These are phyloP conservation scores for Byssothecium circinans DNA, from an alignment of 2,329 filamentous ascomycete genomes.

Conservation along the genomic window DNA sequence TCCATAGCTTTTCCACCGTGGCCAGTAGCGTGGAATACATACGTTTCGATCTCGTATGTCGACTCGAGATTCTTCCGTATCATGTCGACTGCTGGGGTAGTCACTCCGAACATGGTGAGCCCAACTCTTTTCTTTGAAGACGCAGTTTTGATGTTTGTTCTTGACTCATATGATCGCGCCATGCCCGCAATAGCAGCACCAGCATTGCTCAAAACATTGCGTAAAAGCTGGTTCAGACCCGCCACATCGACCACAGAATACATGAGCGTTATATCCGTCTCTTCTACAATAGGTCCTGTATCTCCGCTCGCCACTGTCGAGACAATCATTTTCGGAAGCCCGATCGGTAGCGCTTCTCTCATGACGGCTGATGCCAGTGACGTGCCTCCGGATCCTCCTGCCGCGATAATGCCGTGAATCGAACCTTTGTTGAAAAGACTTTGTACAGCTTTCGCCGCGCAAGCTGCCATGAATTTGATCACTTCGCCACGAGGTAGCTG, in stretches of 20 bases:
- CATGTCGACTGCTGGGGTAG: slow-evolving; percentile 64
- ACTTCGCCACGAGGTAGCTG: slow-evolving; percentile 56
- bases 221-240: slow-evolving; percentile 63
- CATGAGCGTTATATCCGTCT: slow-evolving; percentile 70
- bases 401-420: slow-evolving; percentile 61
- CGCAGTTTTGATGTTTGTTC: neutral
- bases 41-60: slow-evolving; percentile 55
- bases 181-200: slow-evolving; percentile 64
- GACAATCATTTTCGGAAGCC: slow-evolving; percentile 70
- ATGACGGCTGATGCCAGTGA: slow-evolving; percentile 63
- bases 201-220: slow-evolving; percentile 63
- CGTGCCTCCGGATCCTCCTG: slow-evolving; percentile 66
- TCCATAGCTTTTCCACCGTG: slow-evolving; percentile 71
- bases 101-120: slow-evolving; percentile 76
- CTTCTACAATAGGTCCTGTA: slow-evolving; percentile 64
- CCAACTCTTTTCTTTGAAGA: slow-evolving; percentile 55
- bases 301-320: slow-evolving; percentile 71
- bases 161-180: slow-evolving; percentile 49
- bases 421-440: slow-evolving; percentile 40
- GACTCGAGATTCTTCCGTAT: slow-evolving; percentile 54
- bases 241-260: slow-evolving; percentile 72
- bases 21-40: slow-evolving; percentile 71
- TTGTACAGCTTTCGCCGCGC: slow-evolving; percentile 49
- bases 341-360: slow-evolving; percentile 62
- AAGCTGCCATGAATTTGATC: slow-evolving; percentile 57